Evolutionary conservation across 139 green algal species (phyloP).

Genomic region (Picocystis salinarum): DNA sequence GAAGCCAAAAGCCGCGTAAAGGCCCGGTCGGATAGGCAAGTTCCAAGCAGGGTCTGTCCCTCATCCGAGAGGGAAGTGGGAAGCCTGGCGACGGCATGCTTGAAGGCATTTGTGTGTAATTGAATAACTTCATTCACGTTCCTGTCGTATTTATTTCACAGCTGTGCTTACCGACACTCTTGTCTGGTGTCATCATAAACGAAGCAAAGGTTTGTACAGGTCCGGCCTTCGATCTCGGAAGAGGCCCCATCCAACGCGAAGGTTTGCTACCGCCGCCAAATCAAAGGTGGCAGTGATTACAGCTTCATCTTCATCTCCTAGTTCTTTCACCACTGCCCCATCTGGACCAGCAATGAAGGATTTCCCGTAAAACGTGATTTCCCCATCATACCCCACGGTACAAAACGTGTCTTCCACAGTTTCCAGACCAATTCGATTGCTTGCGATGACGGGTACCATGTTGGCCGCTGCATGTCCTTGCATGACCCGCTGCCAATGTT

Average conservation of each 20-base stretch:
- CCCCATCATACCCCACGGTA: constrained; percentile 7
- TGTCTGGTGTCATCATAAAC: too few species aligned
- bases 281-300: constrained; percentile 41
- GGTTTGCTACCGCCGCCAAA: constrained; percentile 23
- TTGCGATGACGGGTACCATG: constrained; percentile 41
- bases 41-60: too few species aligned
- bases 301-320: constrained; percentile 24
- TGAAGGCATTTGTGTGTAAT: too few species aligned
- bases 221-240: constrained; percentile 58
- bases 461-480: constrained; percentile 45
- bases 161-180: too few species aligned
- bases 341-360: constrained; percentile 41
- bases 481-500: constrained; percentile 38
- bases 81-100: too few species aligned
- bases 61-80: too few species aligned
- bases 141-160: too few species aligned
- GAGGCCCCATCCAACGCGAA: constrained; percentile 42
- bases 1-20: constrained; percentile 15
- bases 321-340: constrained; percentile 24
- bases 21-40: too few species aligned
- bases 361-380: constrained; percentile 65
- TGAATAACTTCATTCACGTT: too few species aligned
- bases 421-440: constrained; percentile 52
- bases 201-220: constrained; percentile 37
- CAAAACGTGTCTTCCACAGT: constrained; percentile 9